Evolutionary conservation across 2,329 filamentous ascomycete species (phyloP).

Genomic region (Sclerotinia glacialis): DNA sequence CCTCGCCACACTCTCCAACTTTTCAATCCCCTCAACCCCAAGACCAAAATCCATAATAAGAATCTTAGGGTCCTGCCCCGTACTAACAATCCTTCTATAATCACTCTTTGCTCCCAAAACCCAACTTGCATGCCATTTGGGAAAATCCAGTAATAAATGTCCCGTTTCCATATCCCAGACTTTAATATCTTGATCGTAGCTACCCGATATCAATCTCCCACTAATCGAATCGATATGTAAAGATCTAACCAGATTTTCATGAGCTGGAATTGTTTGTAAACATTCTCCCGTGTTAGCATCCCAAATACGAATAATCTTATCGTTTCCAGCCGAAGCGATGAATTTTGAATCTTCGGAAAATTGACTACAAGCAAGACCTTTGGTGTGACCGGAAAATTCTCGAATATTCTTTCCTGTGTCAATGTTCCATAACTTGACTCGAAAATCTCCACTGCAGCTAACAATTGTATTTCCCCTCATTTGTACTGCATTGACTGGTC

Average conservation of each 20-base stretch:
- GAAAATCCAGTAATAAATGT: conserved; percentile 74
- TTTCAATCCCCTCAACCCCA: conserved; percentile 55
- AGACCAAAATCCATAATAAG: conserved; percentile 89
- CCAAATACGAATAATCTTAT: conserved; percentile 94
- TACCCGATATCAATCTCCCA: conserved; percentile 82
- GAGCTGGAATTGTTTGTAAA: conserved; percentile 75
- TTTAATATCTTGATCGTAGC: conserved; percentile 93
- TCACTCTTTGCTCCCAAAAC: conserved; percentile 95
- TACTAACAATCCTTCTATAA: conserved; percentile 90
- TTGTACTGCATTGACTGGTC: conserved; percentile 95
- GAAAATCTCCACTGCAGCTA: conserved; percentile 89
- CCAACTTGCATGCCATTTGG: conserved; percentile 96
- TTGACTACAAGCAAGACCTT: conserved; percentile 91
- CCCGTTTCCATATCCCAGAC: conserved; percentile 87
- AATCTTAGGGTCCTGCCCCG: conserved; percentile 89
- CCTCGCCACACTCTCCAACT: conserved; percentile 12
- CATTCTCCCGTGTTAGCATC: conserved; percentile 87
- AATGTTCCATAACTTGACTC: conserved; percentile 94
- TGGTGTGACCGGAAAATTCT: conserved; percentile 86
- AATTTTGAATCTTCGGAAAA: conserved; percentile 94
- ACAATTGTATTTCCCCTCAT: conserved; percentile 90
- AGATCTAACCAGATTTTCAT: conserved; percentile 81
- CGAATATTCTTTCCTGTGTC: conserved; percentile 83
- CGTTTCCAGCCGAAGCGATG: conserved; percentile 91
- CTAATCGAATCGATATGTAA: conserved; percentile 87